These are phyloP conservation scores for Adansonia grandidieri DNA, from an alignment of 441 rosid genomes.

Conservation along the genomic window DNA sequence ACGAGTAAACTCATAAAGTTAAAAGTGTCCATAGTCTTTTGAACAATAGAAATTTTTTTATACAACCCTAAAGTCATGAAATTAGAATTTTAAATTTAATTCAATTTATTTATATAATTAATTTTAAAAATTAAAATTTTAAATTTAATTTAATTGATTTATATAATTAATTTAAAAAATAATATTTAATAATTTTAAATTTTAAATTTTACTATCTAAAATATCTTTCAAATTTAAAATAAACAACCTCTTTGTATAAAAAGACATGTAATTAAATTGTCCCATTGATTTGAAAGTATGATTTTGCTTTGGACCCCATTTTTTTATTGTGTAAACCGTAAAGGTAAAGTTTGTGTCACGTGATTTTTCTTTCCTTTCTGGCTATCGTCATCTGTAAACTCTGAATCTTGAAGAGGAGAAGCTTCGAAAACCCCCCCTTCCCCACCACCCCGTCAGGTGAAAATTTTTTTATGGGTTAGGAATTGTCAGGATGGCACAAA, in stretches of 20 bases:
- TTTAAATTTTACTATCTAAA: background rate
- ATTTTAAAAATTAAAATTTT: too few species aligned
- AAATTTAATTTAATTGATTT: too few species aligned
- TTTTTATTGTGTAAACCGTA: background rate
- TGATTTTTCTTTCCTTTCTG: constrained; percentile 2
- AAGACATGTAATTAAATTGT: background rate
- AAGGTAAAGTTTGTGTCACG: constrained; percentile 19
- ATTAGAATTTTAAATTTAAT: too few species aligned
- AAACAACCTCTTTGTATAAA: background rate
- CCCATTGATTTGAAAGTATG: constrained; percentile 17
- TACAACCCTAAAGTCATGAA: background rate
- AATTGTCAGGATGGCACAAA: background rate
- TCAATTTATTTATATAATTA: too few species aligned
- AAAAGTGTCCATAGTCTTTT: too few species aligned
- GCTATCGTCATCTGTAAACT: constrained; percentile 16
- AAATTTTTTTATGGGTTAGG: background rate
- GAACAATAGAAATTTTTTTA: background rate
- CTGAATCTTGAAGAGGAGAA: constrained; percentile 6
- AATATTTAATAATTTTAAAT: too few species aligned
- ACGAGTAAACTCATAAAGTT: too few species aligned
- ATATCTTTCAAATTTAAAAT: too few species aligned
- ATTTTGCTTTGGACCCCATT: constrained; percentile 19
- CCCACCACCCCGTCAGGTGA: background rate
- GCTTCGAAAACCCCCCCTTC: background rate
- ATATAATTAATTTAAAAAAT: too few species aligned